These are phyloP conservation scores for Linnemannia hyalina DNA, from an alignment of 192 early-diverging fungal species.

Conservation along the genomic window DNA sequence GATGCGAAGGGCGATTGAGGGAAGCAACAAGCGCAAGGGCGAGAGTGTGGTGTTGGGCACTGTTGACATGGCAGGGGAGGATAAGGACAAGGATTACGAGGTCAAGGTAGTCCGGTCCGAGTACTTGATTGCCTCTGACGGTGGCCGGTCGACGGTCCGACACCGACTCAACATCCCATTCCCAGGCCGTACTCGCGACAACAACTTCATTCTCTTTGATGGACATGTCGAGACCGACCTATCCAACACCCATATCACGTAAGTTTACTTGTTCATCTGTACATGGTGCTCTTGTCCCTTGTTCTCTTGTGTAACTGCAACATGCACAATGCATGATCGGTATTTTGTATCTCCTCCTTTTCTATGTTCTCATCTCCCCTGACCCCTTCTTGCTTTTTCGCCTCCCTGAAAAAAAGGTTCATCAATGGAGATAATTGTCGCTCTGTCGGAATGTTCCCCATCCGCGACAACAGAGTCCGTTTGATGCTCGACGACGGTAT, in stretches of 20 bases:
- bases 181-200: conserved; percentile 25
- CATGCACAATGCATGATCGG: neutral
- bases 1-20: conserved; percentile 1
- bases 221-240: conserved; percentile 24
- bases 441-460: neutral
- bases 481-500: conserved; percentile 12
- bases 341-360: neutral
- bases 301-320: neutral
- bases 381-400: neutral
- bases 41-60: conserved; percentile 7
- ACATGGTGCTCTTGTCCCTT: neutral
- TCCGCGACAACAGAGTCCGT: neutral
- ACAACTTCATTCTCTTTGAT: conserved; percentile 30
- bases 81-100: conserved; percentile 17
- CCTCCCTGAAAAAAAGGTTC: neutral
- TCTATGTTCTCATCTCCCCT: neutral
- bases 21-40: neutral
- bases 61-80: conserved; percentile 8
- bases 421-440: neutral
- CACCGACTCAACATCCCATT: conserved; percentile 26
- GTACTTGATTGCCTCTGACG: conserved; percentile 43
- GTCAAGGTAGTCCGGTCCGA: conserved; percentile 20
- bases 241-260: neutral
- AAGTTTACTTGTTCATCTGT: neutral
- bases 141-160: conserved; percentile 31